Evolutionary conservation across 2,329 filamentous ascomycete species (phyloP).

Genomic region (Volutella citrinella): DNA sequence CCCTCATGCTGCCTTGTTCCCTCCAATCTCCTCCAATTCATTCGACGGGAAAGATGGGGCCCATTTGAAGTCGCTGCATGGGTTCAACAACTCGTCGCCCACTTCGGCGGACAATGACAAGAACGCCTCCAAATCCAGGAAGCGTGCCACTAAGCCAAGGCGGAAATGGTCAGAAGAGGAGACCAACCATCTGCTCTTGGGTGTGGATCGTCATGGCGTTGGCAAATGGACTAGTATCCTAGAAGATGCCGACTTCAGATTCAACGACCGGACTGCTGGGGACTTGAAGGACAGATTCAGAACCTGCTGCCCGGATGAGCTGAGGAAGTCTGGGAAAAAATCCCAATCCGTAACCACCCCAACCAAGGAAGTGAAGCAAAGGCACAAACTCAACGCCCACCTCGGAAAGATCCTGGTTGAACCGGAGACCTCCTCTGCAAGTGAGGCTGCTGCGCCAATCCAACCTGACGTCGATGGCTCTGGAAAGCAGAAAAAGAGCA

Average conservation of each 20-base stretch:
- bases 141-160: conserved; percentile 55
- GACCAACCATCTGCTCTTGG: conserved; percentile 59
- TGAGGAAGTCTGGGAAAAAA: conserved; percentile 42
- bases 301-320: conserved; percentile 62
- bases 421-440: conserved; percentile 30
- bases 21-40: conserved; percentile 57
- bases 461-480: conserved; percentile 32
- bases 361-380: conserved; percentile 29
- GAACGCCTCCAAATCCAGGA: conserved; percentile 41
- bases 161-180: conserved; percentile 65
- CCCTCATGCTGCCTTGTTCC: conserved; percentile 59
- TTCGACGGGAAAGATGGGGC: conserved; percentile 49
- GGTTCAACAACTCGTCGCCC: conserved; percentile 35
- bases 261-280: conserved; percentile 59
- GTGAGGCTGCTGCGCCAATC: conserved; percentile 22
- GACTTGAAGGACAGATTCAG: conserved; percentile 66
- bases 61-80: conserved; percentile 40
- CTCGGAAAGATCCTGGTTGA: conserved; percentile 57
- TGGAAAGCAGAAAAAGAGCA: conserved; percentile 46
- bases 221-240: conserved; percentile 65
- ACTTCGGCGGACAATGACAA: conserved; percentile 27
- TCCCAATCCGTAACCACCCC: conserved; percentile 21
- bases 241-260: conserved; percentile 57
- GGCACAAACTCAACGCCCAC: conserved; percentile 46
- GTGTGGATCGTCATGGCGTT: conserved; percentile 60